Base-by-base conservation (phyloP, 2,329 filamentous ascomycete genomes). In the Verticillium nubilum region DNA sequence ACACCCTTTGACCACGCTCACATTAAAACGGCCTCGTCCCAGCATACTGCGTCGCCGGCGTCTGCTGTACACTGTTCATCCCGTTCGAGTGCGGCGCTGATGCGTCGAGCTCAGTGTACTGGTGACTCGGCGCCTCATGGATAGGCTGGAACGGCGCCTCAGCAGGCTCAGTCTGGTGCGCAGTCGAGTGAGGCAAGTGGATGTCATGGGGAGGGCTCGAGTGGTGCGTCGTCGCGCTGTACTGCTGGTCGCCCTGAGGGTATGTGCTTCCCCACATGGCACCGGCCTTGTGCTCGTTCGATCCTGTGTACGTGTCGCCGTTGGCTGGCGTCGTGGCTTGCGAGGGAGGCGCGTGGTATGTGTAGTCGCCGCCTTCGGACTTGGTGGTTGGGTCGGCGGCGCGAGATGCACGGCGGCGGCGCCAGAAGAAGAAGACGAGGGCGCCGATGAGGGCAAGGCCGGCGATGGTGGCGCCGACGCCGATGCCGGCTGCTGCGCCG, bases 401-500 rank as follows among this genome's bases (percentile, higher is more conserved):
- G 25, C n/a, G 23, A 47, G 28, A n/a, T 12, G 33, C 33, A 19
- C 59, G 50, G 19, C 64, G 60, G 12, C 67, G 67, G 26, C 67
- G 67, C 66, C 69, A 70, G 61, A 70, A 60, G 55, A 72, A 65
- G 61, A 72, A 67, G 29, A 63, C 60, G 0, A 55, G 57, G 13
- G 67, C 56, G 10, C 57, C 65, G 26, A 70, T 35, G 35, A 65
- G 55, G 29, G 60, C 65, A 25, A 73, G 58, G 50, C 67, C 63
- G 47, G 59, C 70, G 13, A 73, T 58, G 2, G 62, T 64, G 25
- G 65, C 67, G 17, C 70, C 70, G 29, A 72, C 62, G 4, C 68
- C 70, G 26, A 73, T 68, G 6, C 70, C 71, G 4, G 70, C 71
- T 0, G 67, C 66, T 1, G 68, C 70, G 25, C 67, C 71, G 4